A percentile compares a stretch with the other conserved stretches of the same genome.
Evolutionary conservation across 805 yeast species (phyloP).

Genomic region (Saccharomyces eubayanus): DNA sequence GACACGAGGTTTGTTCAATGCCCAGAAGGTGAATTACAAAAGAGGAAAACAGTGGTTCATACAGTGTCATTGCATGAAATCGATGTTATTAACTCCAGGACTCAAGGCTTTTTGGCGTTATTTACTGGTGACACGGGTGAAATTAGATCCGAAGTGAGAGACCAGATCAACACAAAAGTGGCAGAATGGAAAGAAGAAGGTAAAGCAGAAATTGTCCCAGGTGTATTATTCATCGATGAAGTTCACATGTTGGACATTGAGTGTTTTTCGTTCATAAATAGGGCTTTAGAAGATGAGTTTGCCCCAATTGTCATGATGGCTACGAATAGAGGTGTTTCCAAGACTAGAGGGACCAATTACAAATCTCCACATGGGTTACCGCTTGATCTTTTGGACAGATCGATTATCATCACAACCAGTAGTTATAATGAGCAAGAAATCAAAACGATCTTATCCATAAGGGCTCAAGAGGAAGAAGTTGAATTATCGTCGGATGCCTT

Average conservation of each 20-base stretch:
- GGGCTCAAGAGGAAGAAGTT: conserved; percentile 92
- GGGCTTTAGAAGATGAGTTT: conserved; percentile 93
- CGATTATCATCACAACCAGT: conserved; percentile 82
- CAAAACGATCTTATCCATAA: conserved; percentile 72
- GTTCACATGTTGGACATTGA: conserved; percentile 98
- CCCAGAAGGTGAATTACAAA: conserved; percentile 97
- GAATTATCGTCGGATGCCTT: conserved; percentile 76
- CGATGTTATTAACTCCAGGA: conserved; percentile 94
- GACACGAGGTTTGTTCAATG: conserved; percentile 96
- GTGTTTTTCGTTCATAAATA: conserved; percentile 86
- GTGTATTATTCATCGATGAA: conserved; percentile 95
- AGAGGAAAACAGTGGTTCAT: conserved; percentile 90
- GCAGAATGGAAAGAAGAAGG: conserved; percentile 99
- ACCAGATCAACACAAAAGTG: conserved; percentile 91
- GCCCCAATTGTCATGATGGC: conserved; percentile 98
- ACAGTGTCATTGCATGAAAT: conserved; percentile 97
- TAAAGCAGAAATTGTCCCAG: conserved; percentile 95
- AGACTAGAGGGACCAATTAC: conserved; percentile 86
- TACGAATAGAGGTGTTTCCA: conserved; percentile 91
- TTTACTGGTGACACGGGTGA: conserved; percentile 97
- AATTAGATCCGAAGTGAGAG: conserved; percentile 89
- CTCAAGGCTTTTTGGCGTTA: conserved; percentile 94
- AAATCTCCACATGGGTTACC: conserved; percentile 98
- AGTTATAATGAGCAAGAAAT: conserved; percentile 77
- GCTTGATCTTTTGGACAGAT: conserved; percentile 84